phyloP scores from a whole-genome alignment of 495 filamentous ascomycete genomes.

The Oleoguttula mirabilis region DNA sequence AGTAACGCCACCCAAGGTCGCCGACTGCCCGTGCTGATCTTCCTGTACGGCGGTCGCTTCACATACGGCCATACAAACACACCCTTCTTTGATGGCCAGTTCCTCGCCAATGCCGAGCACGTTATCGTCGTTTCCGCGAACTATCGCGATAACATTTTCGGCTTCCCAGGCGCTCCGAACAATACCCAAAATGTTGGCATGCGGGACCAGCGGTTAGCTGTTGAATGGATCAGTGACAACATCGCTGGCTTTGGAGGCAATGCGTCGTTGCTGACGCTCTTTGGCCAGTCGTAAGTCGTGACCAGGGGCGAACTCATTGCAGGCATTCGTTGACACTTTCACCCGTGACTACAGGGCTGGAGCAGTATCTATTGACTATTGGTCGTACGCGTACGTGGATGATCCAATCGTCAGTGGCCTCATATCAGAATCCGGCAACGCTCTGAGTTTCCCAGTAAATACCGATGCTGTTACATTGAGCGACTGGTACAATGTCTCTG shows the following conservation, averaged over 20 bases:
- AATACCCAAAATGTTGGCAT: slow-evolving; percentile 32
- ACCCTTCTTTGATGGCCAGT: slow-evolving; percentile 34
- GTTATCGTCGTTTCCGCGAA: slow-evolving; percentile 37
- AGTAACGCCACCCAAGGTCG: slow-evolving; percentile 14
- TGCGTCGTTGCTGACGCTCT: slow-evolving; percentile 42
- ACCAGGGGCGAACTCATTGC: no score
- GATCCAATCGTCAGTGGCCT: slow-evolving; percentile 35
- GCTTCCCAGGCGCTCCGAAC: slow-evolving; percentile 37
- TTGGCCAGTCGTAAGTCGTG: slow-evolving; percentile 47
- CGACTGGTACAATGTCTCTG: slow-evolving; percentile 33
- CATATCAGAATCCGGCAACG: slow-evolving; percentile 45
- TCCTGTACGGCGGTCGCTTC: slow-evolving; percentile 32
- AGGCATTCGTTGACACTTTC: no score
- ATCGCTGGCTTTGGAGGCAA: slow-evolving; percentile 44
- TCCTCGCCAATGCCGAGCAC: slow-evolving; percentile 30
- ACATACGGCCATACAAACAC: slow-evolving; percentile 27
- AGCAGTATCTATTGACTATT: slow-evolving; percentile 40
- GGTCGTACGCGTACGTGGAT: slow-evolving; percentile 35
- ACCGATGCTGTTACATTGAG: slow-evolving; percentile 19
- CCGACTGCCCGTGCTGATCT: slow-evolving; percentile 26
- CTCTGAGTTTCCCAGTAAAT: slow-evolving; percentile 32
- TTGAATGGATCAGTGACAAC: slow-evolving; percentile 51
- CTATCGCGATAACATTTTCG: slow-evolving; percentile 41
- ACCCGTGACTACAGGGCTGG: no score
- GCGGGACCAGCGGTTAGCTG: slow-evolving; percentile 35